Evolutionary conservation across 2,329 filamentous ascomycete genomes (phyloP).

Genomic region (Shiraia bambusicola): DNA sequence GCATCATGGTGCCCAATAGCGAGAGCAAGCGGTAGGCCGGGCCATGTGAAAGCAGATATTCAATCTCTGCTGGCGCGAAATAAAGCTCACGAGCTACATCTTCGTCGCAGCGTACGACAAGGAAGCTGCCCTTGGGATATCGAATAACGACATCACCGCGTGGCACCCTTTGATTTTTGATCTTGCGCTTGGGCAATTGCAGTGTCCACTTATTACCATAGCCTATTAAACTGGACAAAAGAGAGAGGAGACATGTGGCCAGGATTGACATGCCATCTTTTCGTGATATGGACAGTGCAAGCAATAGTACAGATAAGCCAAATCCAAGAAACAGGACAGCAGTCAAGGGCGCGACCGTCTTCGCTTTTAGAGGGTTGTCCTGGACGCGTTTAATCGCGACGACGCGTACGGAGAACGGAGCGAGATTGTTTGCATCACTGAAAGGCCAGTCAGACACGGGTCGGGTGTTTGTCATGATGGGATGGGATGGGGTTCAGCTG

Average conservation of each 20-base stretch:
- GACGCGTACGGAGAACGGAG: constrained; percentile 45
- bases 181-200: constrained; percentile 43
- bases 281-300: constrained; percentile 48
- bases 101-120: constrained; percentile 54
- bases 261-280: constrained; percentile 55
- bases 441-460: neutral
- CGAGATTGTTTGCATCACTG: constrained; percentile 41
- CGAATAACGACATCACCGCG: constrained; percentile 52
- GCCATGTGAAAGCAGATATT: constrained; percentile 47
- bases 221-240: constrained; percentile 53
- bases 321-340: constrained; percentile 50
- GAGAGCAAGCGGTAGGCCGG: constrained; percentile 50
- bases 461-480: neutral
- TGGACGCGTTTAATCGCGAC: constrained; percentile 41
- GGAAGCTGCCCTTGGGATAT: constrained; percentile 54
- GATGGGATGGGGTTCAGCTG: too few relatives aligned
- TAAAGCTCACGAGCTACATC: constrained; percentile 54
- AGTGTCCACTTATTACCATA: constrained; percentile 54
- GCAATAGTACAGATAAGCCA: constrained; percentile 45
- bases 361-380: constrained; percentile 44
- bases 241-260: constrained; percentile 50
- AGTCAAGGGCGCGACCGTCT: constrained; percentile 50
- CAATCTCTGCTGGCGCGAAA: constrained; percentile 54
- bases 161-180: constrained; percentile 33
- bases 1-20: constrained; percentile 53